phyloP scores from a whole-genome alignment of 2,329 filamentous ascomycete genomes.

The Alternaria longipes region DNA sequence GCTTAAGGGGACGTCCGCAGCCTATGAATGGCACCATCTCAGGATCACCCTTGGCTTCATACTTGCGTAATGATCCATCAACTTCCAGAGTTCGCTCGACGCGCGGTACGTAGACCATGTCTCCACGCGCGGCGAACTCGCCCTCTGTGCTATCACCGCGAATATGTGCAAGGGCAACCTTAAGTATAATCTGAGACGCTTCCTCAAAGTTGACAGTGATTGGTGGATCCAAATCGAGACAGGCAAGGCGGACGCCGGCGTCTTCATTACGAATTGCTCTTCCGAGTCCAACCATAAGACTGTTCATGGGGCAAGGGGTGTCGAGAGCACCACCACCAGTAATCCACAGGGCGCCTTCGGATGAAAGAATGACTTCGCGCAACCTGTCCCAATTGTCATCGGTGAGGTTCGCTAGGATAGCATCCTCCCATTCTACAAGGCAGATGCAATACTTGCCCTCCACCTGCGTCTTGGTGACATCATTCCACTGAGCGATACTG shows the following conservation, averaged over 20 bases:
- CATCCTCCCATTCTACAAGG: constrained; percentile 12
- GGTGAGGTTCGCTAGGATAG: constrained; percentile 9
- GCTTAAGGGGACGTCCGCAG: constrained; percentile 13
- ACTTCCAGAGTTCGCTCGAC: constrained; percentile 10
- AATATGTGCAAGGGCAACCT: constrained; percentile 8
- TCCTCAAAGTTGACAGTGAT: constrained; percentile 3
- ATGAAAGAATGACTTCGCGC: constrained; percentile 11
- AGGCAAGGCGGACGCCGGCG: constrained; percentile 10
- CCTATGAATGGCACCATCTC: constrained; percentile 9
- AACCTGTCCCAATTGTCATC: constrained; percentile 11
- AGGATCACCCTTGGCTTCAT: constrained; percentile 16
- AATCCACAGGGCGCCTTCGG: constrained; percentile 11
- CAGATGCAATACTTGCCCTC: constrained; percentile 12
- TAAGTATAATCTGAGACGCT: constrained; percentile 8
- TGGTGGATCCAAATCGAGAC: constrained; percentile 11
- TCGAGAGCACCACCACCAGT: constrained; percentile 14
- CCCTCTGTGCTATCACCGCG: constrained; percentile 10
- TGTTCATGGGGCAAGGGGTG: constrained; percentile 9
- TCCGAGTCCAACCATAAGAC: constrained; percentile 15
- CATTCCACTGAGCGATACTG: constrained; percentile 4
- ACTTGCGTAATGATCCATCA: constrained; percentile 11
- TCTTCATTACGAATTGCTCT: constrained; percentile 16
- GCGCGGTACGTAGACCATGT: constrained; percentile 10
- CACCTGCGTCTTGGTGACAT: neutral
- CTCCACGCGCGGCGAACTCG: constrained; percentile 12